Base-by-base conservation (phyloP, 768 basidiomycete genomes). In the Suillus discolor region DNA sequence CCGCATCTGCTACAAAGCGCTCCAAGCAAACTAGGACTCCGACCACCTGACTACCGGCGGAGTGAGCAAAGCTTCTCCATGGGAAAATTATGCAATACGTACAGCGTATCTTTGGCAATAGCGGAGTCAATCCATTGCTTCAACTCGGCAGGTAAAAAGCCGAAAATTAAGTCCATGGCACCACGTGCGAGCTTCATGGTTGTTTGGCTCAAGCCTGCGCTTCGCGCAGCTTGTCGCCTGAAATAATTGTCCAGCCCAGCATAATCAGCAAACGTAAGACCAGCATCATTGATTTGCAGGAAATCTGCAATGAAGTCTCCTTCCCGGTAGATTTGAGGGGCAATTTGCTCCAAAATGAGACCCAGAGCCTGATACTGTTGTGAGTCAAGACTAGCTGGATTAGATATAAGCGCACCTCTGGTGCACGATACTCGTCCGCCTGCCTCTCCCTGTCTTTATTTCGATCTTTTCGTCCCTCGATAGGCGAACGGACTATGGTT, bases 161-260 rank as follows among this genome's bases (percentile, higher is more conserved):
- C 95, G 75, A 98, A 99, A 62, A 98, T 95, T 62, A 97, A 79
- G 69, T 99, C 97, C 91, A 98, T 88, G 36, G 95, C 93, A 3
- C 90, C 89, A 23, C 94, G 87, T 38, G 96, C 85, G 11, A 96
- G 85, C 79, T 96, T 96, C 65, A 81, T 73, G 34, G 94, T 95
- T 8, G 86, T 78, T 62, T 84, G 83, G 65, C 87, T 88, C 53
- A 96, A 82, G 36, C 88, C 86, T 34, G 83, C 84, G 61, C 86
- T 81, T 34, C 93, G 83, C 7, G 90, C 82, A n/a, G 97, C 97
- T 73, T 98, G 94, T 57, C 97, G 82, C 31, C 94, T 85, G 81
- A 97, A 97, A 77, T 97, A 99, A 66, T 88, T 94, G 74, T 99
- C 97, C 66, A 99, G 80, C 54, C 89, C 88, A 87, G 94, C 93